A percentile compares a stretch with the other conserved stretches of the same genome.
Conservation (phyloP, 202 grass and related monocot genomes). For the Schoenoplectus tabernaemontani region DNA sequence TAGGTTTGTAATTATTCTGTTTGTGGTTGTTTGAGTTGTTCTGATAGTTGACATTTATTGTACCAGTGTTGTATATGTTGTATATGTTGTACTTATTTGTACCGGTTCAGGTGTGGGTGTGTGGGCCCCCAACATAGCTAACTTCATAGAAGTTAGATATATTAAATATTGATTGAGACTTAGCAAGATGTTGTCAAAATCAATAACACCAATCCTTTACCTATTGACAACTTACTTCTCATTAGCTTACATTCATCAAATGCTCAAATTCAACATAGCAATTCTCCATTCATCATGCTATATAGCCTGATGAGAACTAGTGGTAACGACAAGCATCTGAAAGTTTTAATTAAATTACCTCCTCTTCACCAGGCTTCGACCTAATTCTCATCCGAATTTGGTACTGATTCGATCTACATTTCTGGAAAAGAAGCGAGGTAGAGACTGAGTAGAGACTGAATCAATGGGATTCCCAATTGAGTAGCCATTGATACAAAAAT, state of each 20-base stretch:
- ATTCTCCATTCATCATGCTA: background rate
- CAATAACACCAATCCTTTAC: no score
- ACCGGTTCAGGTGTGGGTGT: no score
- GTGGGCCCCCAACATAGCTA: no score
- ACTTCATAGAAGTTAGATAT: no score
- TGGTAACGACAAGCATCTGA: background rate
- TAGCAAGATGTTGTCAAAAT: background rate
- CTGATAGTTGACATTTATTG: no score
- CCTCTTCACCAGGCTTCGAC: slow-evolving; percentile 14
- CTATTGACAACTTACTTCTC: no score
- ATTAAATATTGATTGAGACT: no score
- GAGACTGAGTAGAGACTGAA: slow-evolving; percentile 16
- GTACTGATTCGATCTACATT: background rate
- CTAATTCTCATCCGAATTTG: slow-evolving; percentile 11
- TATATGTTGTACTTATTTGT: no score
- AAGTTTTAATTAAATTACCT: slow-evolving; percentile 17
- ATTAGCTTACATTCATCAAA: no score
- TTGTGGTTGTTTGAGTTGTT: no score
- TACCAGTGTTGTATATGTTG: no score
- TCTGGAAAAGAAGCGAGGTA: slow-evolving; percentile 25
- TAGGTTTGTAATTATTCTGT: no score
- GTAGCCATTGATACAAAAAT: slow-evolving; percentile 39
- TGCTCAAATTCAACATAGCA: background rate
- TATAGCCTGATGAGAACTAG: background rate
- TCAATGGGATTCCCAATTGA: slow-evolving; percentile 34